phyloP scores from a whole-genome alignment of 2,329 filamentous ascomycete genomes.

The Talaromyces verruculosus region DNA sequence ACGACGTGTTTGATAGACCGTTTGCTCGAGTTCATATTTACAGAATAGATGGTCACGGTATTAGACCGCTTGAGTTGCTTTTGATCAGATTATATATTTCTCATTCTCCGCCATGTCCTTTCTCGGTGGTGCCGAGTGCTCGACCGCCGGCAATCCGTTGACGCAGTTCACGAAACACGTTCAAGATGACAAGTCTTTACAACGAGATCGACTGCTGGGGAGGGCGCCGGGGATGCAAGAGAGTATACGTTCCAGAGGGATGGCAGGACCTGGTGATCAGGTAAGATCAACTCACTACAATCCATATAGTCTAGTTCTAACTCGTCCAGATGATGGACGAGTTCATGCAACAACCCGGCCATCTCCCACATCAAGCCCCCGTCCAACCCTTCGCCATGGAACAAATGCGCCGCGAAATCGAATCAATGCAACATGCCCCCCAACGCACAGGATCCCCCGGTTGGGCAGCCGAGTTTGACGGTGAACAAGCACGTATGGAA shows the following conservation, averaged over 20 bases:
- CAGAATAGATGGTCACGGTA: background rate
- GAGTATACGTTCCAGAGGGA: slow-evolving; percentile 71
- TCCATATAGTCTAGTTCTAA: background rate
- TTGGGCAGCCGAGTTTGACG: slow-evolving; percentile 66
- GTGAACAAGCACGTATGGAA: slow-evolving; percentile 69
- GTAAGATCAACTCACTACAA: slow-evolving; percentile 39
- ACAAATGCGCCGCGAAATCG: slow-evolving; percentile 63
- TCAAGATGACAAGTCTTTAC: slow-evolving; percentile 91
- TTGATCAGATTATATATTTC: background rate
- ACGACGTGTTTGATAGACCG: background rate
- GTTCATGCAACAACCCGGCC: slow-evolving; percentile 71
- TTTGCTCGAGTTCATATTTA: background rate
- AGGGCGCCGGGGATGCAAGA: slow-evolving; percentile 69
- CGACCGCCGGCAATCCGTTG: slow-evolving; percentile 90
- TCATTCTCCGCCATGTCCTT: slow-evolving; percentile 72
- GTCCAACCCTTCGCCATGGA: slow-evolving; percentile 65
- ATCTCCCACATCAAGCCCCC: slow-evolving; percentile 54
- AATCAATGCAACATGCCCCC: slow-evolving; percentile 51
- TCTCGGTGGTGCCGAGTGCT: slow-evolving; percentile 93
- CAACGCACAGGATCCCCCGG: slow-evolving; percentile 55
- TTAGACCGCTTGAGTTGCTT: background rate
- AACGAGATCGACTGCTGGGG: slow-evolving; percentile 83
- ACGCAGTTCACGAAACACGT: slow-evolving; percentile 98
- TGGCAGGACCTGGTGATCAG: slow-evolving; percentile 72
- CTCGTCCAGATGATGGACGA: slow-evolving; percentile 78